Evolutionary conservation across 306 rosid species (phyloP), one percentile per base, ranked within the genome.

Genomic region (Astragalus glycyphyllos): DNA sequence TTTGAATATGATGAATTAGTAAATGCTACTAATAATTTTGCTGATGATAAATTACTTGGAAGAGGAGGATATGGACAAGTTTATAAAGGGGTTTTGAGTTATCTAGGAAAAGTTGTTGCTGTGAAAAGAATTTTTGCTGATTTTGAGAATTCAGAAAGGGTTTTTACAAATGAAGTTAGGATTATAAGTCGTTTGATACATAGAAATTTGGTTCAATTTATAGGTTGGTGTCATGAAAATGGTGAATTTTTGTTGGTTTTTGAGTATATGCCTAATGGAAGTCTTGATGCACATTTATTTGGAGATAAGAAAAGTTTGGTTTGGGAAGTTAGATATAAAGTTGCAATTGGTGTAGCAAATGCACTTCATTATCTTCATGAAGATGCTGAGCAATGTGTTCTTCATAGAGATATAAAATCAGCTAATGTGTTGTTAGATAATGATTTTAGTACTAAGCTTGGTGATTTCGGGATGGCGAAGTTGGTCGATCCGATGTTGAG

Each of bases 281-380:
- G 89, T 72, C 85, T 87, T 0, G 87, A 87, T 17, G 41, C 62
- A 2, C 86, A 85, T 26, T 70, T 87, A 5, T 87, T 80, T 15
- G 84, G 87, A 2, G 75, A 76, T 50, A 80, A 56, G 50, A 68
- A 35, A 53, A 49, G 53, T 4, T 32, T 87, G 10, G 47, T 74
- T 3, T 87, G 89, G 87, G 67, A 62, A 4, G 17, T 50, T 13
- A 73, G 92, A 50, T 85, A 82, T 71, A 85, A 71, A 29, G 32
- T 85, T 5, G 77, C 85, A 0, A 7, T 74, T 17, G 90, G 89
- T 0, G 68, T 82, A 3, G 87, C 58, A 12, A 75, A 77, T 0
- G 92, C 90, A 9, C 75, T 88, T 44, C 86, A 71, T 4, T 84
- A 89, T 61, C 91, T 86, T 37, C 91, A 86, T 0, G 91, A 82